phyloP scores from a whole-genome alignment of 2,329 filamentous ascomycete genomes.

The Colletotrichum sojae region DNA sequence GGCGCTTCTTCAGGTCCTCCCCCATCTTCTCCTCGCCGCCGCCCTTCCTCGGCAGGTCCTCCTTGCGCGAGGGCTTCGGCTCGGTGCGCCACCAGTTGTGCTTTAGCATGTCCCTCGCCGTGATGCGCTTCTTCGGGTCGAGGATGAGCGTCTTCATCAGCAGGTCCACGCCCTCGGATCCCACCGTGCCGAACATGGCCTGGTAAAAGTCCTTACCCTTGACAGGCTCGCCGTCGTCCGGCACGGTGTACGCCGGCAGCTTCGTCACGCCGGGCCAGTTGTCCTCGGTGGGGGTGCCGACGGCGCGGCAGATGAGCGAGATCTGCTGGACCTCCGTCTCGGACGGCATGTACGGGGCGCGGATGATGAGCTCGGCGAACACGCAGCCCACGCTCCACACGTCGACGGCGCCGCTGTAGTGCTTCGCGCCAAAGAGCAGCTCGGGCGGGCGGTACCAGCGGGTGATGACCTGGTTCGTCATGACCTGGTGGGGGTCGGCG shows the following conservation, averaged over 20 bases:
- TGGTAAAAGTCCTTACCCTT: slow-evolving; percentile 81
- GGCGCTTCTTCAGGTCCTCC: slow-evolving; percentile 84
- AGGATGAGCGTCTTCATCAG: slow-evolving; percentile 87
- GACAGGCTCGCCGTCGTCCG: slow-evolving; percentile 71
- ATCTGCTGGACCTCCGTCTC: slow-evolving; percentile 91
- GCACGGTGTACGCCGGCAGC: slow-evolving; percentile 84
- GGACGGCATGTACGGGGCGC: slow-evolving; percentile 86
- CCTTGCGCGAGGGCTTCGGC: slow-evolving; percentile 85
- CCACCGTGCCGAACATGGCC: slow-evolving; percentile 83
- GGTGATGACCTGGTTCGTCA: slow-evolving; percentile 97
- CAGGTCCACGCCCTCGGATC: slow-evolving; percentile 86
- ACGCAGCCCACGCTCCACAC: slow-evolving; percentile 95
- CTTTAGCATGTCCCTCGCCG: slow-evolving; percentile 81
- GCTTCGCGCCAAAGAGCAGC: slow-evolving; percentile 88
- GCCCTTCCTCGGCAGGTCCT: slow-evolving; percentile 84
- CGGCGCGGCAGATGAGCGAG: slow-evolving; percentile 83
- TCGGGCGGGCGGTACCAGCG: slow-evolving; percentile 97
- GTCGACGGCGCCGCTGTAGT: slow-evolving; percentile 93
- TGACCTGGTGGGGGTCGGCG: slow-evolving; percentile 86
- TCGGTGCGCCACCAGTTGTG: slow-evolving; percentile 90
- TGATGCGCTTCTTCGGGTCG: slow-evolving; percentile 88
- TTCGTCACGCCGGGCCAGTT: slow-evolving; percentile 94
- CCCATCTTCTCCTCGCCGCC: slow-evolving; percentile 82
- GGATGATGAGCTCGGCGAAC: slow-evolving; percentile 89
- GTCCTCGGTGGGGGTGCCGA: slow-evolving; percentile 93